Evolutionary conservation across 352 stramenopile species (phyloP).

Genomic region (Pythium biforme): DNA sequence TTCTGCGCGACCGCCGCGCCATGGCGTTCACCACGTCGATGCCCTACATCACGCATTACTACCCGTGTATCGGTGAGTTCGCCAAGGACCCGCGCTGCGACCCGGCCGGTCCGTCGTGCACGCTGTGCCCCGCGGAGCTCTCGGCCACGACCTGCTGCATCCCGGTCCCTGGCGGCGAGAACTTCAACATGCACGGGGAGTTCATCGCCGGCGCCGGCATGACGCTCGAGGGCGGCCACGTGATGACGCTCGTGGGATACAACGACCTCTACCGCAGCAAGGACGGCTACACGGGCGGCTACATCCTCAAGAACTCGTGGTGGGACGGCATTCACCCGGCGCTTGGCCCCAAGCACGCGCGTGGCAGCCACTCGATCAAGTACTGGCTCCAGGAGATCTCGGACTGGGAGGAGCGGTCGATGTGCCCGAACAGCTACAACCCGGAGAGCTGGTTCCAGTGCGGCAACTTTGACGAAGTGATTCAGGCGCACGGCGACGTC

Average conservation of each 20-base stretch:
- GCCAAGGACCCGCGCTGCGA: constrained; percentile 51
- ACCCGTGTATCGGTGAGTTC: constrained; percentile 56
- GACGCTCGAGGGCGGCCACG: constrained; percentile 53
- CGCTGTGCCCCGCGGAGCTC: constrained; percentile 48
- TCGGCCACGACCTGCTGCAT: constrained; percentile 58
- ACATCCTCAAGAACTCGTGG: constrained; percentile 83
- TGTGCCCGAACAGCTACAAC: constrained; percentile 73
- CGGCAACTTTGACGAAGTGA: constrained; percentile 54
- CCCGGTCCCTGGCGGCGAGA: constrained; percentile 36
- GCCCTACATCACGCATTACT: constrained; percentile 62
- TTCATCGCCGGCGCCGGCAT: constrained; percentile 58
- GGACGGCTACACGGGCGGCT: constrained; percentile 60
- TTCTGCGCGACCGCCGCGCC: constrained; percentile 39
- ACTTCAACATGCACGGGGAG: constrained; percentile 70
- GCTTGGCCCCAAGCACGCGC: constrained; percentile 55
- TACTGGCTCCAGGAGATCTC: constrained; percentile 76
- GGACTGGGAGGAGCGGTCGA: constrained; percentile 63
- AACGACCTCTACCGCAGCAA: constrained; percentile 63
- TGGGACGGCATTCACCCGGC: constrained; percentile 57
- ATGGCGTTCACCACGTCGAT: constrained; percentile 59
- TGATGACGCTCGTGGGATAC: constrained; percentile 71
- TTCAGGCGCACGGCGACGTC: constrained; percentile 29
- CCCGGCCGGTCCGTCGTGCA: constrained; percentile 43
- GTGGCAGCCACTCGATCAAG: constrained; percentile 64
- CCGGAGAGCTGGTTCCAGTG: constrained; percentile 76